Conservation (phyloP, 1,284 basidiomycete genomes). For the Bjerkandera adusta region DNA sequence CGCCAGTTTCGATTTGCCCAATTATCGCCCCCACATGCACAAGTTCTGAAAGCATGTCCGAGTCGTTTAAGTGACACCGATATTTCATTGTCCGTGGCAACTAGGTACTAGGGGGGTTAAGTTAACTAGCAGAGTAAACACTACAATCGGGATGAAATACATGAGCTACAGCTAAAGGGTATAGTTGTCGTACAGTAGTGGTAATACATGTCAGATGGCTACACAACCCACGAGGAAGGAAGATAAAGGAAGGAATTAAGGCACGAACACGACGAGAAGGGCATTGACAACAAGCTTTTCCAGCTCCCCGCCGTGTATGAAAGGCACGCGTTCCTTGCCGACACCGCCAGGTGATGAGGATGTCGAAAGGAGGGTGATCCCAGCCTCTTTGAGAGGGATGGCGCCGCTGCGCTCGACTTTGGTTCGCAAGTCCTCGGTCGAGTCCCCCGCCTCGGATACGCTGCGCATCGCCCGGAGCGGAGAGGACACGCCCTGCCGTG, state of each 20-base stretch:
- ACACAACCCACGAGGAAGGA: background rate
- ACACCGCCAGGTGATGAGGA: conserved; percentile 41
- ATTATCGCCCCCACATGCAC: too few species aligned
- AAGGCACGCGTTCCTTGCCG: conserved; percentile 68
- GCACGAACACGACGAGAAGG: conserved; percentile 64
- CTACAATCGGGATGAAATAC: background rate
- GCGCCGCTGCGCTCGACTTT: conserved; percentile 69
- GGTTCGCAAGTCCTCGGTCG: conserved; percentile 43
- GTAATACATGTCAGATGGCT: conserved; percentile 6
- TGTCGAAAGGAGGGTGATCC: conserved; percentile 61
- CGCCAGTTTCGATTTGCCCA: too few species aligned
- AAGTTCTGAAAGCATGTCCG: too few species aligned
- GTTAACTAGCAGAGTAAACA: background rate
- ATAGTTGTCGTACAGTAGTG: conserved; percentile 11
- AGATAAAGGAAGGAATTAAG: conserved; percentile 30
- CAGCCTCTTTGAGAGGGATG: conserved; percentile 56
- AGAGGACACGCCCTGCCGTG: conserved; percentile 1
- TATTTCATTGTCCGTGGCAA: too few species aligned
- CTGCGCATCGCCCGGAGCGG: conserved; percentile 19
- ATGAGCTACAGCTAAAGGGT: conserved; percentile 10
- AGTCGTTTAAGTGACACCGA: too few species aligned
- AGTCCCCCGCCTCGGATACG: conserved; percentile 39
- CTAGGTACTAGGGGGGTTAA: background rate
- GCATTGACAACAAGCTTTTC: conserved; percentile 74
- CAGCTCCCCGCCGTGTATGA: conserved; percentile 61